Conservation (phyloP, 2,329 filamentous ascomycete genomes). For the Aspergillus sp. region DNA sequence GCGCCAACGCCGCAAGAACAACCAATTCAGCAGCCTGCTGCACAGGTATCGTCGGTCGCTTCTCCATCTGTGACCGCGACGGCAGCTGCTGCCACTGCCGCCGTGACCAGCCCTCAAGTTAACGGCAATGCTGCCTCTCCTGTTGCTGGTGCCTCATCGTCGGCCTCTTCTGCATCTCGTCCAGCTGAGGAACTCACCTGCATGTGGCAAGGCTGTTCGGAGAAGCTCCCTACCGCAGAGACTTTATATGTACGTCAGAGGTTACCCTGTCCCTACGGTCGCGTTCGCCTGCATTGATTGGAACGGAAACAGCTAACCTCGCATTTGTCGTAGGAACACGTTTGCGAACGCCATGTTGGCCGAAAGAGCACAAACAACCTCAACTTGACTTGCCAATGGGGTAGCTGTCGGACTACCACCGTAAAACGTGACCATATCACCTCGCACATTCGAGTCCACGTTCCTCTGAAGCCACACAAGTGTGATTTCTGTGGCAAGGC, state of each 20-base stretch:
- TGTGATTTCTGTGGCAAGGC: constrained; percentile 98
- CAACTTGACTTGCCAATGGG: constrained; percentile 96
- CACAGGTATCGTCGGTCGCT: constrained; percentile 26
- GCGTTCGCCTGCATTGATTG: neutral
- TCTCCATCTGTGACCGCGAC: constrained; percentile 33
- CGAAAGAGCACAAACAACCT: constrained; percentile 99
- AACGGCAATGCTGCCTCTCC: constrained; percentile 26
- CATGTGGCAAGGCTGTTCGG: constrained; percentile 63
- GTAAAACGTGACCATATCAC: constrained; percentile 99
- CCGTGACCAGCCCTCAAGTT: constrained; percentile 30
- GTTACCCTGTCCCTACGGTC: neutral
- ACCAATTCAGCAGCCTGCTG: constrained; percentile 17
- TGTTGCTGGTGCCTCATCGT: constrained; percentile 5
- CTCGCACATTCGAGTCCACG: constrained; percentile 96
- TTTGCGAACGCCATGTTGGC: constrained; percentile 96
- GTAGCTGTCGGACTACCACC: constrained; percentile 89
- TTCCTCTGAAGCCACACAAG: constrained; percentile 98
- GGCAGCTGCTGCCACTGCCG: constrained; percentile 39
- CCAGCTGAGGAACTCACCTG: constrained; percentile 48
- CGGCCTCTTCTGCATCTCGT: constrained; percentile 8
- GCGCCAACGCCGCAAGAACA: constrained; percentile 26
- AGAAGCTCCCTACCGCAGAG: constrained; percentile 59
- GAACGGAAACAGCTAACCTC: neutral
- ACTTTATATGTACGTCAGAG: constrained; percentile 58
- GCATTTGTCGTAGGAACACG: constrained; percentile 70